Evolutionary conservation across 257 asterid genomes (phyloP), one percentile per base, ranked within the genome.

Genomic region (Parsonsia alboflavescens): DNA sequence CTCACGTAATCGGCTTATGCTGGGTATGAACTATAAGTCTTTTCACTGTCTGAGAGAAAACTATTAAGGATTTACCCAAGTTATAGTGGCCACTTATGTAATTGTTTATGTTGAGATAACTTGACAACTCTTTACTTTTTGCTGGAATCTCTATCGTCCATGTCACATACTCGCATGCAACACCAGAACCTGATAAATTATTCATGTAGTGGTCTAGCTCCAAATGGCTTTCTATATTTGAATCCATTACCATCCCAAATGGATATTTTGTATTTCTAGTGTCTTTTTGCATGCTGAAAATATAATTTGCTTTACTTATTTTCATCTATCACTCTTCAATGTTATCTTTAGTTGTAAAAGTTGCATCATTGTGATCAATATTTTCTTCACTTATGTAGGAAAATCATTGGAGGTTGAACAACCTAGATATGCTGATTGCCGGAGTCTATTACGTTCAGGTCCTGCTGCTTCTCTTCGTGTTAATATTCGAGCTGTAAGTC

Each of bases 401-500:
- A 79, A 85, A 78, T 79, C 75, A 73, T 89, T 92, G 67, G 96
- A 89, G 63, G 86, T 45, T 70, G 96, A 88, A 76, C 80, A 82
- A 68, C 98, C 98, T 48, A 81, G 77, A 68, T 94, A 82, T 85
- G 87, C 83, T 56, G 93, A 89, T 70, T 94, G 97, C 82, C 92
- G 98, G 80, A 90, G 3, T 84, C 86, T 94, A 49, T 83, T 94
- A 57, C 92, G 99, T 65, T 83, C 93, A 73, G 99, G 98, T 57
- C 99, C 99, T 82, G 99, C 99, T 42, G 64, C 90, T 70, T 94
- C 98, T 57, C 88, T 94, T 79, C 99, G 99, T 57, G 73, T 90
- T 79, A 92, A 94, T 81, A 92, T 94, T 66, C 93, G 99, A 87
- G 99, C 99, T 74, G 99, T 94, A 81, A 90, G 97, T 83, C 54